These are phyloP conservation scores for Heterobasidion parviporum DNA, from an alignment of 1,284 basidiomycete genomes.

Conservation along the genomic window DNA sequence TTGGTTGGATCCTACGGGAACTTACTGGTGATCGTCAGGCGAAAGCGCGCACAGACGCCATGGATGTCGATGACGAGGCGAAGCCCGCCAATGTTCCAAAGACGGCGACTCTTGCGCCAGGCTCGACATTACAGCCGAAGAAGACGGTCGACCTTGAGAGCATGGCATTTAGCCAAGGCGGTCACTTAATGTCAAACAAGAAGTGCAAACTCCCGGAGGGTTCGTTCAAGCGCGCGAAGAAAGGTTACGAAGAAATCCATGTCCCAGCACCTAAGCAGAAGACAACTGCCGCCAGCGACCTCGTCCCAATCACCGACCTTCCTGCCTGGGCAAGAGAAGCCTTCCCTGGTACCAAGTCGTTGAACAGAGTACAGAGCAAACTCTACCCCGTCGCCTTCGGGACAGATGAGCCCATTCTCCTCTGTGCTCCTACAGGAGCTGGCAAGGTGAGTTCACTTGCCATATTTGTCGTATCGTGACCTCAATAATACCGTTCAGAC, in stretches of 20 bases:
- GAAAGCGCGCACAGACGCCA: slow-evolving; percentile 47
- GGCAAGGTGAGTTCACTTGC: slow-evolving; percentile 68
- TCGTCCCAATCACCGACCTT: slow-evolving; percentile 69
- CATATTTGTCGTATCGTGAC: slow-evolving; percentile 3
- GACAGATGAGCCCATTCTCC: slow-evolving; percentile 88
- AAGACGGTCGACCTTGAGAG: slow-evolving; percentile 85
- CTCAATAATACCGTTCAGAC: slow-evolving; percentile 47
- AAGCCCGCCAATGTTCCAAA: slow-evolving; percentile 57
- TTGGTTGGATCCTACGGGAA: slow-evolving; percentile 92
- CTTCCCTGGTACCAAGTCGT: slow-evolving; percentile 69
- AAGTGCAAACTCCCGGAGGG: slow-evolving; percentile 97
- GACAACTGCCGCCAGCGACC: slow-evolving; percentile 56
- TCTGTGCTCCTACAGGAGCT: slow-evolving; percentile 98
- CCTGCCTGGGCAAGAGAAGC: slow-evolving; percentile 87
- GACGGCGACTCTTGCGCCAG: slow-evolving; percentile 85
- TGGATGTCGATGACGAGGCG: slow-evolving; percentile 68
- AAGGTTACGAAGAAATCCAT: slow-evolving; percentile 98
- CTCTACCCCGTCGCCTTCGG: slow-evolving; percentile 92
- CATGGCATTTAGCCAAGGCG: slow-evolving; percentile 94
- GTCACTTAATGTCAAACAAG: slow-evolving; percentile 97
- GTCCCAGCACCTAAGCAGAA: slow-evolving; percentile 90
- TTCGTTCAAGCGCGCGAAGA: slow-evolving; percentile 93
- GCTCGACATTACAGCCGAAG: slow-evolving; percentile 83
- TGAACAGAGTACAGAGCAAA: slow-evolving; percentile 94
- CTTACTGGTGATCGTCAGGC: slow-evolving; percentile 71